phyloP scores from a whole-genome alignment of 2,329 filamentous ascomycete genomes.

The Rugonectria rugulosa region DNA sequence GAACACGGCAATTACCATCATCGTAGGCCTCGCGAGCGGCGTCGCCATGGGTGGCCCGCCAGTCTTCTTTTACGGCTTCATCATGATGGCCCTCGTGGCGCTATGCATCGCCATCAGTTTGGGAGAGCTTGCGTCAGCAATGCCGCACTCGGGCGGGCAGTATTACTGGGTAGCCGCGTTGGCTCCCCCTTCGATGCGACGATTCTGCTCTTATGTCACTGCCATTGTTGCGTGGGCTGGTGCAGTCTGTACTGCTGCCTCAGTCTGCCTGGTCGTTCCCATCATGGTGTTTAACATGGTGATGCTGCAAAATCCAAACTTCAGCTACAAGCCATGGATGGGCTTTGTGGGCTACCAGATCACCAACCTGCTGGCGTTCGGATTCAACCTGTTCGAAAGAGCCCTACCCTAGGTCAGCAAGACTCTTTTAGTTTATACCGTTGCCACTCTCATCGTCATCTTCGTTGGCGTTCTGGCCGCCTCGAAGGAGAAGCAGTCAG shows the following conservation, averaged over 20 bases:
- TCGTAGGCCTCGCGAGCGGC: background rate
- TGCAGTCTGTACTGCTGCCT: slow-evolving; percentile 7
- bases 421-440: background rate
- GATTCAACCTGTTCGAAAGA: slow-evolving; percentile 8
- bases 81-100: slow-evolving; percentile 6
- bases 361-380: background rate
- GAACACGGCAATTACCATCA: background rate
- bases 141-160: slow-evolving; percentile 11
- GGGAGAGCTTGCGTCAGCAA: slow-evolving; percentile 1
- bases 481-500: background rate
- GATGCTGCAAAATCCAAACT: background rate
- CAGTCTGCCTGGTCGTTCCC: slow-evolving; percentile 4
- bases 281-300: slow-evolving; percentile 2
- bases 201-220: slow-evolving; percentile 8
- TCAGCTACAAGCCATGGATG: slow-evolving; percentile 1
- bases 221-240: slow-evolving; percentile 11
- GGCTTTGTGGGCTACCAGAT: slow-evolving; percentile 6
- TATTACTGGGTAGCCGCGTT: slow-evolving; percentile 7
- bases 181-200: background rate
- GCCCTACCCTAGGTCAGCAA: slow-evolving; percentile 3
- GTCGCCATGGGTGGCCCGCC: slow-evolving; percentile 1
- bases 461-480: slow-evolving; percentile 1
- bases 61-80: slow-evolving; percentile 18
- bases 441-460: slow-evolving; percentile 4
- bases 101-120: slow-evolving; percentile 3